Percentiles rank a stretch among this genome's conserved stretches.
These are phyloP conservation scores for Apium graveolens DNA, from an alignment of 129 eudicot genomes.

Conservation along the genomic window DNA sequence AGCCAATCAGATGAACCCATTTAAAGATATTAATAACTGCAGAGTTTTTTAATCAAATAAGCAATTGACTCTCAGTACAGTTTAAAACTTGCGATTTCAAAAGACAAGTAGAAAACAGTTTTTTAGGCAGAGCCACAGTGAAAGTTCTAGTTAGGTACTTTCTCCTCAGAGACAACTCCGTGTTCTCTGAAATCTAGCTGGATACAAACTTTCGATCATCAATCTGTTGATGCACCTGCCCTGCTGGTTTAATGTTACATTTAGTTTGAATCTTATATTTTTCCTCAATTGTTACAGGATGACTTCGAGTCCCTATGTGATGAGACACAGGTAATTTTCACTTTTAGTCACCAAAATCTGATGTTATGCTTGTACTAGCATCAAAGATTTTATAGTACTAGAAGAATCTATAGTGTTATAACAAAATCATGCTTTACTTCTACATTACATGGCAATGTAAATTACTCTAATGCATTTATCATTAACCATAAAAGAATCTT, in stretches of 20 bases:
- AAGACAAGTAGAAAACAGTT: not conserved
- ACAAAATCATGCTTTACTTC: not conserved
- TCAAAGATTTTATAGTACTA: not conserved
- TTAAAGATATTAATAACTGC: not conserved
- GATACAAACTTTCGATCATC: not conserved
- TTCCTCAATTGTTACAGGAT: conserved; percentile 24
- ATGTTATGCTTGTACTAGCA: not conserved
- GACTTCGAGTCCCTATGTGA: conserved; percentile 26
- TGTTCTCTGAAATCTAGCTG: not conserved
- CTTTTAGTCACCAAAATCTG: not conserved
- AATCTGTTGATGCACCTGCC: not conserved
- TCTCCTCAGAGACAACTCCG: not conserved
- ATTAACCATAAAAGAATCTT: not conserved
- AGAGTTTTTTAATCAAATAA: not conserved
- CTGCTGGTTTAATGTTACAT: not conserved
- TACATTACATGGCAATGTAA: not conserved
- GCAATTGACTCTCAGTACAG: not conserved
- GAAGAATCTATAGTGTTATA: not conserved
- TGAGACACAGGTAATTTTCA: conserved; percentile 30
- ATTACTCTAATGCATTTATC: not conserved
- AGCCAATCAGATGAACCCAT: not conserved
- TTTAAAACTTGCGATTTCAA: not conserved
- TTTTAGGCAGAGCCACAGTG: not conserved
- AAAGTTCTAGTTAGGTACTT: not conserved
- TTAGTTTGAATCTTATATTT: not conserved